Evolutionary conservation across 306 rosid genomes (phyloP), one percentile per base, ranked within the genome.

Genomic region (Fagus crenata): DNA sequence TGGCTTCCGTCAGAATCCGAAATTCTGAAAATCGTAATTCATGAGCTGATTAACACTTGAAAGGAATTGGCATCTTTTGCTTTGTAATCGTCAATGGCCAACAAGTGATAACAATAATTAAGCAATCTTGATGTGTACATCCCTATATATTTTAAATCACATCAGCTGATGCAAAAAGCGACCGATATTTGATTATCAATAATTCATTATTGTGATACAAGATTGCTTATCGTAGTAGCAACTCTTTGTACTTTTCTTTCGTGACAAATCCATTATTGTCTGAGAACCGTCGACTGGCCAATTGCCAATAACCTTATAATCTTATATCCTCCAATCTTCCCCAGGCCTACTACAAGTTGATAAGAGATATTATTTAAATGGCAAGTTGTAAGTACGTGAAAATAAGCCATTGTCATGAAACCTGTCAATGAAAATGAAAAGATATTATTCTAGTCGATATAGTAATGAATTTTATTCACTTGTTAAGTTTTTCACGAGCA

Each of bases 91-190:
- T 81, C 46, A 68, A 22, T 17, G 39, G 33, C 31, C 46, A 4
- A 7, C 2, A 54, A 78, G 81, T 56, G 79, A 80, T 78, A 81
- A 76, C 54, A 81, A 81, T 75, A 80, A 77, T 64, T 76, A 53
- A 75, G 75, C 79, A 73, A 78, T 42, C 72, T 63, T 78, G 46
- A 46, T 69, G 78, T 73, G 43, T 49, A 31, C 41, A 31, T 67
- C 74, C 81, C 77, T 59, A 49, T 72, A 46, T 58, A 72, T 68
- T 43, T 15, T 6, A 72, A 59, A 85, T 81, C 83, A 82, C 83
- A 82, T 78, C 81, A 85, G 84, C 77, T 77, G 86, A 83, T 71
- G 75, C 68, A 79, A 71, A 82, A 83, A 54, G 71, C 43, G 11
- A 36, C 31, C 51, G n/a, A 76, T 79, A 46, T 17, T 61, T 42